These are phyloP conservation scores for Cornus controversa DNA, from an alignment of 148 eudicot species.

Conservation along the genomic window DNA sequence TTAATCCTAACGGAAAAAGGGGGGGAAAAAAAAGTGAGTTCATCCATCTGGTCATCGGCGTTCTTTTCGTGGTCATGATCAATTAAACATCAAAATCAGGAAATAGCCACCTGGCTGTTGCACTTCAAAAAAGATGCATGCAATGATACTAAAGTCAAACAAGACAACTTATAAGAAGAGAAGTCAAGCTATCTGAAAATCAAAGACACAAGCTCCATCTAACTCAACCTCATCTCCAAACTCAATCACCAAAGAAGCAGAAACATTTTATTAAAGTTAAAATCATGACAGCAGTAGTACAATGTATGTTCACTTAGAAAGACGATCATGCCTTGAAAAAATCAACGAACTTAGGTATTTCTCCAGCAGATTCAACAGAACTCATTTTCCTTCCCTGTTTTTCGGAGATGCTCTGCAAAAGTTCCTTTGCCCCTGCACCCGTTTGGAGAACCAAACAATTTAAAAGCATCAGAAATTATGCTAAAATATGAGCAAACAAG, in stretches of 20 bases:
- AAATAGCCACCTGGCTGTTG: not conserved
- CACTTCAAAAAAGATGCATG: not conserved
- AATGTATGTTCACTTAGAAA: not conserved
- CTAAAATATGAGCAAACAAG: not conserved
- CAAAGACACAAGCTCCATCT: not conserved
- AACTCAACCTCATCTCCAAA: not conserved
- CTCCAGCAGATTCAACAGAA: slow-evolving; percentile 66
- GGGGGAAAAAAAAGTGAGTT: no score
- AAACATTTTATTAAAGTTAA: not conserved
- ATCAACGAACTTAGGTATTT: slow-evolving; percentile 69
- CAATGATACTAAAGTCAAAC: not conserved
- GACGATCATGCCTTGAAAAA: slow-evolving; percentile 55
- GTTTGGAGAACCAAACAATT: slow-evolving; percentile 10
- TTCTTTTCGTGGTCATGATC: not conserved
- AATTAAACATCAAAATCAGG: not conserved
- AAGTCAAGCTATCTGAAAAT: not conserved
- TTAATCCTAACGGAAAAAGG: not conserved
- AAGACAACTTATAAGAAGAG: not conserved
- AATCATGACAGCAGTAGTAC: not conserved
- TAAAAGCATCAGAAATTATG: slow-evolving; percentile 3
- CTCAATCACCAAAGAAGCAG: not conserved
- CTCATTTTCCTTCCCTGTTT: slow-evolving; percentile 93
- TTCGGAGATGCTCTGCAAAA: slow-evolving; percentile 77
- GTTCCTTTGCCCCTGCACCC: slow-evolving; percentile 85
- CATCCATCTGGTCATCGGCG: not conserved